A percentile compares a stretch with the other conserved stretches of the same genome.
These are phyloP conservation scores for Candida tropicalis DNA, from an alignment of 1,139 yeast genomes.

Conservation along the genomic window DNA sequence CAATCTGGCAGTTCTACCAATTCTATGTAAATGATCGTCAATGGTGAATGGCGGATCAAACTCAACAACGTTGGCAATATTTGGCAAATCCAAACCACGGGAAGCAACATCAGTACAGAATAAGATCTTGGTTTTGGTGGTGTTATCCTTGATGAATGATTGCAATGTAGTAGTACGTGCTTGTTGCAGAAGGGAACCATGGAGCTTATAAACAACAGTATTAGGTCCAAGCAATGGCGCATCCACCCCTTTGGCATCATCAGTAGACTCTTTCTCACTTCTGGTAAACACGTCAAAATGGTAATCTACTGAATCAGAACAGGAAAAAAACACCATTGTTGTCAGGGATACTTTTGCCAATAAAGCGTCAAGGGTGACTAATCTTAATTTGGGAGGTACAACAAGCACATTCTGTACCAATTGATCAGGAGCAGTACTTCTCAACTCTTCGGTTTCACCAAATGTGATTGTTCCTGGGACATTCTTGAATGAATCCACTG, in stretches of 20 bases:
- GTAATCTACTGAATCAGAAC: conserved; percentile 94
- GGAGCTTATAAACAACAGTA: conserved; percentile 71
- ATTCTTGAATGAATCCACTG: conserved; percentile 26
- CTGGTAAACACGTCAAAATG: conserved; percentile 77
- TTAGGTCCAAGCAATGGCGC: conserved; percentile 56
- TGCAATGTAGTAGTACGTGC: conserved; percentile 76
- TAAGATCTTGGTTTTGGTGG: conserved; percentile 58
- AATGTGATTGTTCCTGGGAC: conserved; percentile 41
- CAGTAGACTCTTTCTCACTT: conserved; percentile 45
- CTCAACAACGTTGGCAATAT: conserved; percentile 64
- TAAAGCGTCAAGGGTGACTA: conserved; percentile 75
- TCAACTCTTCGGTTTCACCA: conserved; percentile 28
- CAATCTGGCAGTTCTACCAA: conserved; percentile 77
- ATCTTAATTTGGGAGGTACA: conserved; percentile 88
- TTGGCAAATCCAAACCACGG: conserved; percentile 71
- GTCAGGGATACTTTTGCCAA: conserved; percentile 50
- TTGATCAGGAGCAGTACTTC: conserved; percentile 82
- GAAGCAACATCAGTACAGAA: conserved; percentile 84
- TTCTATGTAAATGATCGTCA: conserved; percentile 73
- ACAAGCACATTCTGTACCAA: conserved; percentile 74
- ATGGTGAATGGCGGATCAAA: conserved; percentile 71
- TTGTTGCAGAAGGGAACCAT: conserved; percentile 88
- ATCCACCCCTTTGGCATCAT: conserved; percentile 45
- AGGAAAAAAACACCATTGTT: conserved; percentile 85
- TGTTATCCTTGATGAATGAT: conserved; percentile 51